Conservation (phyloP, 495 filamentous ascomycete genomes). For the Lophiostoma macrostomum region DNA sequence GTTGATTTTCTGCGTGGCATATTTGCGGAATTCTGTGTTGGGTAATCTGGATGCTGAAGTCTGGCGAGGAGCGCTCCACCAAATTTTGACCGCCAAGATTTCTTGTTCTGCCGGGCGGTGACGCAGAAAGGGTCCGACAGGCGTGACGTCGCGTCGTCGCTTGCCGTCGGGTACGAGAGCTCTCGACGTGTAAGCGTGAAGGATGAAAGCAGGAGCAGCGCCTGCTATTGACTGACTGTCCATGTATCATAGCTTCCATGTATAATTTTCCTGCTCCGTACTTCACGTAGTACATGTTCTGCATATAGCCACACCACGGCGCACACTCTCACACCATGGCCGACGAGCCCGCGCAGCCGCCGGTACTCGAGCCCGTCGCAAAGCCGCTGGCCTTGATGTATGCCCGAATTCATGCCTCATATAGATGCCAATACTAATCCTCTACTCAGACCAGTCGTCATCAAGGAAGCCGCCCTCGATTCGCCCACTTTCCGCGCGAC, state of each 20-base stretch:
- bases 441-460: slow-evolving; percentile 66
- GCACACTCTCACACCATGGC: slow-evolving; percentile 23
- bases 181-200: too few species aligned
- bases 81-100: slow-evolving; percentile 13
- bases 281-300: neutral
- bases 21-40: too few species aligned
- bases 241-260: slow-evolving; percentile 20
- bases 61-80: too few species aligned
- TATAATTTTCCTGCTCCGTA: neutral
- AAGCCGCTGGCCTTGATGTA: slow-evolving; percentile 36
- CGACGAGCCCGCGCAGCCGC: slow-evolving; percentile 16
- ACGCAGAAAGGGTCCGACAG: too few species aligned
- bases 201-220: neutral
- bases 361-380: slow-evolving; percentile 22
- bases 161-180: too few species aligned
- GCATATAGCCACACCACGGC: neutral
- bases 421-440: neutral
- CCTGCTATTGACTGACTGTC: neutral
- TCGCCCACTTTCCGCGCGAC: slow-evolving; percentile 92
- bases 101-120: slow-evolving; percentile 5
- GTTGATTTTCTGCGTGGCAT: neutral
- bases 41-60: too few species aligned
- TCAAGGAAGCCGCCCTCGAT: slow-evolving; percentile 94
- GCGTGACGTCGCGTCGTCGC: too few species aligned
- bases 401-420: neutral